Evolutionary conservation across 2,329 filamentous ascomycete species (phyloP).

Genomic region (Decorospora gaudefroyi): DNA sequence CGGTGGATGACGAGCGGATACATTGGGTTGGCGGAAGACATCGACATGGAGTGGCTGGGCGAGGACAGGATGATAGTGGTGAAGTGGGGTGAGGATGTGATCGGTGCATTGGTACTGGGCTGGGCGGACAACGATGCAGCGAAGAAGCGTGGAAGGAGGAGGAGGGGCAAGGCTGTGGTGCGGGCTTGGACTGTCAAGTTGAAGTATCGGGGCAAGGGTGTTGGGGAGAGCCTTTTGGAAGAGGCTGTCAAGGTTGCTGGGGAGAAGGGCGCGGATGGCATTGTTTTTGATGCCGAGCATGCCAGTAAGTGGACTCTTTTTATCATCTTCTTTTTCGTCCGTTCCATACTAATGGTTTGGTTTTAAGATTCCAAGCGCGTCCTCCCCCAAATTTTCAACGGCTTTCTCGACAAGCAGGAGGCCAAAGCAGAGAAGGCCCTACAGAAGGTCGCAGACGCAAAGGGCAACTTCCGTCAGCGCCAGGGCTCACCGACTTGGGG

Average conservation of each 20-base stretch:
- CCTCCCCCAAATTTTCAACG: constrained; percentile 43
- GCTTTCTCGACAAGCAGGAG: constrained; percentile 43
- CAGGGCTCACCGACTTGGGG: constrained; percentile 46
- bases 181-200: constrained; percentile 80
- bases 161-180: constrained; percentile 70
- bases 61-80: constrained; percentile 61
- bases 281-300: constrained; percentile 77
- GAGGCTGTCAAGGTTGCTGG: constrained; percentile 71
- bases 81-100: constrained; percentile 68
- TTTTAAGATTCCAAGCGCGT: constrained; percentile 41
- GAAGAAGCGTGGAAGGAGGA: constrained; percentile 52
- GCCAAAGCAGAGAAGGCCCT: constrained; percentile 42
- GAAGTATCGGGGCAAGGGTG: constrained; percentile 69
- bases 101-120: constrained; percentile 71
- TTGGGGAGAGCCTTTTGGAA: constrained; percentile 73
- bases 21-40: constrained; percentile 62
- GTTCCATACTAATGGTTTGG: constrained; percentile 17
- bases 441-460: constrained; percentile 47
- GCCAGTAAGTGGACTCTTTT: constrained; percentile 62
- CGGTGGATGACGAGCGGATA: constrained; percentile 67
- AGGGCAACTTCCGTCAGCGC: constrained; percentile 47
- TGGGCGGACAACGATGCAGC: constrained; percentile 59
- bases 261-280: constrained; percentile 68
- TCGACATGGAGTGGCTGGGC: constrained; percentile 66
- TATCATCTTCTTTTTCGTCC: no score